Percentiles rank a stretch among this genome's conserved stretches.
Evolutionary conservation across 1,284 basidiomycete genomes (phyloP).

Genomic region (Leccinum solheimii): DNA sequence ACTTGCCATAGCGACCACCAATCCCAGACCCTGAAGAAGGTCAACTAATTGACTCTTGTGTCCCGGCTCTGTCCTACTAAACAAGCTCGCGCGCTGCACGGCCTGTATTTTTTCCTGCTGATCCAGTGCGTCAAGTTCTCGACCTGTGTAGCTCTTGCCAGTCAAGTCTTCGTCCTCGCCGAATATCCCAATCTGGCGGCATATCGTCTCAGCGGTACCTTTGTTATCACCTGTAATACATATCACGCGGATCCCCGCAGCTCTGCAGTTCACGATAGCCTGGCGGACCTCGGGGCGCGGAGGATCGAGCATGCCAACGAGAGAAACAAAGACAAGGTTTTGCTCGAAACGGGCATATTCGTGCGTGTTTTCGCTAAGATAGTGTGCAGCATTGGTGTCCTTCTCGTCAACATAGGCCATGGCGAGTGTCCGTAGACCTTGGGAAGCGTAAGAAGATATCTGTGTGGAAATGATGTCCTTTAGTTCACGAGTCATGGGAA

Average conservation of each 20-base stretch:
- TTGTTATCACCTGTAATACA: slow-evolving; percentile 99
- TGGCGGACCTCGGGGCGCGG: slow-evolving; percentile 90
- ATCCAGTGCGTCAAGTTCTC: slow-evolving; percentile 84
- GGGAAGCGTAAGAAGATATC: slow-evolving; percentile 73
- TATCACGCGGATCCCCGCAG: slow-evolving; percentile 94
- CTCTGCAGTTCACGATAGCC: slow-evolving; percentile 88
- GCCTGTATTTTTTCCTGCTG: slow-evolving; percentile 82
- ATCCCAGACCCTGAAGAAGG: slow-evolving; percentile 86
- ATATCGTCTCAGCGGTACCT: slow-evolving; percentile 96
- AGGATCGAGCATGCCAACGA: slow-evolving; percentile 98
- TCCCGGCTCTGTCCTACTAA: slow-evolving; percentile 91
- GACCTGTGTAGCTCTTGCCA: slow-evolving; percentile 93
- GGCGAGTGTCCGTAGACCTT: slow-evolving; percentile 89
- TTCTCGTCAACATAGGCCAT: slow-evolving; percentile 84
- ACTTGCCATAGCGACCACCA: slow-evolving; percentile 96
- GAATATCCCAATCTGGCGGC: slow-evolving; percentile 94
- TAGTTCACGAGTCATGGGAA: slow-evolving; percentile 65
- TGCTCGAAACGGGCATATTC: slow-evolving; percentile 91
- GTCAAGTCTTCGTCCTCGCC: slow-evolving; percentile 77
- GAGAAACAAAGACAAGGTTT: slow-evolving; percentile 89
- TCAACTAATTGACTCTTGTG: slow-evolving; percentile 98
- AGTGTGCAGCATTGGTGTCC: slow-evolving; percentile 77
- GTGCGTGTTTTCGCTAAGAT: slow-evolving; percentile 72
- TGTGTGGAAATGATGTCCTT: slow-evolving; percentile 64
- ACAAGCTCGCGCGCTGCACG: slow-evolving; percentile 86